phyloP scores from a whole-genome alignment of 441 rosid genomes.

The Erysimum pusillum region DNA sequence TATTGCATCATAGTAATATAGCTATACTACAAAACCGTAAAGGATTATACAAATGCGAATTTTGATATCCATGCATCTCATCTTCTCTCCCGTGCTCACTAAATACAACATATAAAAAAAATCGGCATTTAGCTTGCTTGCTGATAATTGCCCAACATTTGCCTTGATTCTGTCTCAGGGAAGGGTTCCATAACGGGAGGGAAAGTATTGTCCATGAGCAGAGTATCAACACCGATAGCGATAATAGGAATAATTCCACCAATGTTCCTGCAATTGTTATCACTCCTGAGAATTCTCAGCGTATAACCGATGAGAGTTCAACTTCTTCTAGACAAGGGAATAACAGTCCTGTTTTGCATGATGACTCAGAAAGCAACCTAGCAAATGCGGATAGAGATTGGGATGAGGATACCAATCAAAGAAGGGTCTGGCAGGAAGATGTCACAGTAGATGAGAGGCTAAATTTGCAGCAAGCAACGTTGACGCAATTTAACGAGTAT shows the following conservation, averaged over 20 bases:
- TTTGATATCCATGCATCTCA: slow-evolving; percentile 11
- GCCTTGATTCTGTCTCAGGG: slow-evolving; percentile 58
- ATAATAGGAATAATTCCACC: slow-evolving; percentile 53
- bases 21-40: not conserved
- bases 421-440: slow-evolving; percentile 63
- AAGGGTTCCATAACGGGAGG: slow-evolving; percentile 84
- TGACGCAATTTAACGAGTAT: slow-evolving; percentile 56
- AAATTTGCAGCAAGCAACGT: slow-evolving; percentile 60
- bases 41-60: slow-evolving; percentile 4
- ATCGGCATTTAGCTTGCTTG: slow-evolving; percentile 11
- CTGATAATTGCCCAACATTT: not conserved
- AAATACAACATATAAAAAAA: not conserved
- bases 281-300: slow-evolving; percentile 53
- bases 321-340: slow-evolving; percentile 61
- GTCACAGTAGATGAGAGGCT: slow-evolving; percentile 56
- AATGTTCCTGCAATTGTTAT: slow-evolving; percentile 51
- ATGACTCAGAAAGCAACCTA: slow-evolving; percentile 56
- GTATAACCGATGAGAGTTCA: slow-evolving; percentile 54
- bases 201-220: slow-evolving; percentile 47
- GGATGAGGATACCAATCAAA: slow-evolving; percentile 62
- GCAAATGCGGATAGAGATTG: slow-evolving; percentile 55
- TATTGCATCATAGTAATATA: not conserved
- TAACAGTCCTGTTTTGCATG: slow-evolving; percentile 49
- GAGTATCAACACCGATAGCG: slow-evolving; percentile 42
- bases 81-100: not conserved